Percentiles rank a stretch among this genome's conserved stretches.
Evolutionary conservation across 805 yeast species (phyloP).

Genomic region (Lipomyces starkeyi): DNA sequence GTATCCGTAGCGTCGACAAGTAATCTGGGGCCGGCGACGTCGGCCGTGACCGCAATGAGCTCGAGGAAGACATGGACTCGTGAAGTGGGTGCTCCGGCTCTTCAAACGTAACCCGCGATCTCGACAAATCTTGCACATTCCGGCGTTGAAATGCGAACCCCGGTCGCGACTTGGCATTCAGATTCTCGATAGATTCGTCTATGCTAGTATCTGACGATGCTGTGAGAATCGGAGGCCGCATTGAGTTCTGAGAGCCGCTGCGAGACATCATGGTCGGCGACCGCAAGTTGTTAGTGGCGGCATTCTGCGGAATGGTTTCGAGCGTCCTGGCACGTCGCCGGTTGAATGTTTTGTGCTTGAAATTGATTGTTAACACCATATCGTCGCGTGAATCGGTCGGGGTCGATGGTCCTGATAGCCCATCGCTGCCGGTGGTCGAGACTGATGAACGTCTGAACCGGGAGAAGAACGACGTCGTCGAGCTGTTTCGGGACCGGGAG

Average conservation of each 20-base stretch:
- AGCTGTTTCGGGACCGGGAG: slow-evolving; percentile 15
- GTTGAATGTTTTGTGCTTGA: slow-evolving; percentile 14
- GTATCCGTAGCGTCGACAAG: slow-evolving; percentile 4
- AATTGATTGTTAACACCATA: slow-evolving; percentile 15
- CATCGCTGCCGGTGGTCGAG: slow-evolving; percentile 29
- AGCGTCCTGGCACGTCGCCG: slow-evolving; percentile 37
- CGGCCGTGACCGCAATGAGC: slow-evolving; percentile 22
- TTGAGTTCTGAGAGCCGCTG: slow-evolving; percentile 2
- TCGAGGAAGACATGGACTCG: slow-evolving; percentile 20
- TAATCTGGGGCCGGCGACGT: slow-evolving; percentile 18
- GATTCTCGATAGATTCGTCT: background rate
- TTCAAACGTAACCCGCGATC: slow-evolving; percentile 37
- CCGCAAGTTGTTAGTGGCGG: slow-evolving; percentile 13
- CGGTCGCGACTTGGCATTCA: slow-evolving; percentile 1
- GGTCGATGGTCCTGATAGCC: slow-evolving; percentile 1
- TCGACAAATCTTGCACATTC: slow-evolving; percentile 30
- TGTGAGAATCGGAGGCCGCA: background rate
- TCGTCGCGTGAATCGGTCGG: slow-evolving; percentile 24
- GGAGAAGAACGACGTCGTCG: slow-evolving; percentile 29
- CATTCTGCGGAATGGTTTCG: slow-evolving; percentile 36
- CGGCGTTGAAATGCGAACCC: slow-evolving; percentile 23
- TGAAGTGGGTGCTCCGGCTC: slow-evolving; percentile 36
- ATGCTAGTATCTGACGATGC: background rate
- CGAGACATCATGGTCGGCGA: background rate
- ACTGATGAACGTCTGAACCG: slow-evolving; percentile 32